Evolutionary conservation across 306 rosid genomes (phyloP), one percentile per base, ranked within the genome.

Genomic region (Sophora flavescens): DNA sequence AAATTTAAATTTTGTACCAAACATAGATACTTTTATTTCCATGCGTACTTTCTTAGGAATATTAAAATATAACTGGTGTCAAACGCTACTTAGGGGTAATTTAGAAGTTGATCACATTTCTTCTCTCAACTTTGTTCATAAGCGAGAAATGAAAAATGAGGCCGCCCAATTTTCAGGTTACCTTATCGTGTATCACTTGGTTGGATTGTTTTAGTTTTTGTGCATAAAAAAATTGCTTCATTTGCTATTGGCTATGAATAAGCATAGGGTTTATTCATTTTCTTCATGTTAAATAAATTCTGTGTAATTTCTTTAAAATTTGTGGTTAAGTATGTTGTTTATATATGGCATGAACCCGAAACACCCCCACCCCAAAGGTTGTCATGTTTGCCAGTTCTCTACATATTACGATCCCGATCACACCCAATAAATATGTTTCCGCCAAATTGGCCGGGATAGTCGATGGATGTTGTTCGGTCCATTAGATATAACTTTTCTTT

Each of bases 131-230:
- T 64, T 72, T 22, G 66, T 53, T 64, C 73, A 52, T 28, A 53
- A 14, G 30, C 35, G 66, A 42, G 17, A 26, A 26, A 53, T 30
- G 30, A 44, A 30, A 48, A 14, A 26, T 45, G 9, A 38, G 54
- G 15, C 13, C 5, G 65, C 26, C 18, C 47, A 17, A 7, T 17
- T 39, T 81, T 58, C 56, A 47, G 26, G 57, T 12, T 71, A 38
- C 28, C 13, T 28, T 8, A 12, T 17, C 18, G 14, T 6, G 53
- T 63, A 36, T 39, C 26, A 54, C n/a, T n/a, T 60, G 10, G 44
- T 30, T 80, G 74, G 44, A 51, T 65, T 59, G 30, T 59, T 63
- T 47, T 42, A 69, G 51, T 69, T 44, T 32, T 63, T 9, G 18
- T 32, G 38, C 15, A 35, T 44, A 33, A 6, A 2, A 1, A 22